phyloP scores from a whole-genome alignment of 768 basidiomycete genomes.

The Hypholoma fasciculare region DNA sequence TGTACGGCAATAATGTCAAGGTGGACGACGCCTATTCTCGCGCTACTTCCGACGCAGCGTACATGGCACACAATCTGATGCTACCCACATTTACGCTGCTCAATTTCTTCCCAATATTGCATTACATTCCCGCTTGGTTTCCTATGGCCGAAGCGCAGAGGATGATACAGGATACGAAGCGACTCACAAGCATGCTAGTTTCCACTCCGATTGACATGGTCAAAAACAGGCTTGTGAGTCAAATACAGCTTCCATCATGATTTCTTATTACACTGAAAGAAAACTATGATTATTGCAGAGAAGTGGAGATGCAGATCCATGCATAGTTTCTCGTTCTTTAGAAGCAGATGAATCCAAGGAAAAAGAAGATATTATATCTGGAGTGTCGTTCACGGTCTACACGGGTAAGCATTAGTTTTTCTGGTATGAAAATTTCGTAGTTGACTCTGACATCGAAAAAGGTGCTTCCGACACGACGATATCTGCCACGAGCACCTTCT shows the following conservation, averaged over 20 bases:
- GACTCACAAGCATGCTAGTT: constrained; percentile 2
- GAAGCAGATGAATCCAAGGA: constrained; percentile 7
- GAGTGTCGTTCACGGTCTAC: constrained; percentile 14
- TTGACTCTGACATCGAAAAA: neutral
- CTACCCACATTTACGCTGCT: constrained; percentile 11
- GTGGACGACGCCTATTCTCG: constrained; percentile 8
- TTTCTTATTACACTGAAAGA: neutral
- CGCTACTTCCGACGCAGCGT: constrained; percentile 4
- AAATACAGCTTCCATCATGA: neutral
- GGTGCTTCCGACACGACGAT: constrained; percentile 16
- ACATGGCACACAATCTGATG: neutral
- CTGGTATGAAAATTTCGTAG: neutral
- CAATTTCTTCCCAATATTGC: constrained; percentile 10
- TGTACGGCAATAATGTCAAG: constrained; percentile 14
- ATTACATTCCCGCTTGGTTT: constrained; percentile 13
- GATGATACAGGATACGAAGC: neutral
- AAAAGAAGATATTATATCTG: constrained; percentile 5
- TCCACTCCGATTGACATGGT: constrained; percentile 7
- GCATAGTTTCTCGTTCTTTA: constrained; percentile 11
- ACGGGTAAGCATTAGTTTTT: constrained; percentile 3
- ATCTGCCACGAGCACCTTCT: constrained; percentile 18
- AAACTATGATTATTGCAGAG: neutral
- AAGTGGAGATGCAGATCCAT: constrained; percentile 11
- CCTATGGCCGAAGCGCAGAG: constrained; percentile 9
- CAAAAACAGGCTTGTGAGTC: constrained; percentile 5